phyloP scores from a whole-genome alignment of 2,329 filamentous ascomycete genomes.

The Chalara sp. region DNA sequence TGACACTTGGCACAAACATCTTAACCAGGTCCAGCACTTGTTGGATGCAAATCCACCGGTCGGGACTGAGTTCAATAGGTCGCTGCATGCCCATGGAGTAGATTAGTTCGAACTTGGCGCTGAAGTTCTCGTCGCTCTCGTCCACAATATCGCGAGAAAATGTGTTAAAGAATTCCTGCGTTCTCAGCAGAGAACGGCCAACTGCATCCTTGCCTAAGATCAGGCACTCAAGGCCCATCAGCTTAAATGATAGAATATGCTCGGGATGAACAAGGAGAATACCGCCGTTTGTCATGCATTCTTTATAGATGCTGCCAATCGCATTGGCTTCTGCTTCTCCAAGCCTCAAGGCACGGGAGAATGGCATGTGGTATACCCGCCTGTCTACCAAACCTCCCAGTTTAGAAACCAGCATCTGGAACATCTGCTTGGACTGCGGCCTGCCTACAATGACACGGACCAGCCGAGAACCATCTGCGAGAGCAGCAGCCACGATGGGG shows the following conservation, averaged over 20 bases:
- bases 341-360: too few species aligned
- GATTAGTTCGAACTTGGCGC: conserved; percentile 52
- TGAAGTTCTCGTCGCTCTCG: conserved; percentile 60
- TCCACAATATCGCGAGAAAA: conserved; percentile 51
- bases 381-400: too few species aligned
- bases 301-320: conserved; percentile 33
- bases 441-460: too few species aligned
- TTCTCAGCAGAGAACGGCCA: conserved; percentile 31
- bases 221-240: conserved; percentile 50
- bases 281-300: conserved; percentile 44
- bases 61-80: conserved; percentile 43
- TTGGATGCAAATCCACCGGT: conserved; percentile 54
- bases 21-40: conserved; percentile 40
- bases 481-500: too few species aligned
- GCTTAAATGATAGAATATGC: conserved; percentile 55
- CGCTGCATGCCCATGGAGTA: conserved; percentile 53
- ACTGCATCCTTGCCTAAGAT: conserved; percentile 25
- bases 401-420: too few species aligned
- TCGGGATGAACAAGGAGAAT: conserved; percentile 57
- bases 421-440: too few species aligned
- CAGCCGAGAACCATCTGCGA: too few species aligned
- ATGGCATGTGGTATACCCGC: too few species aligned
- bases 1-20: conserved; percentile 23
- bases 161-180: conserved; percentile 38
- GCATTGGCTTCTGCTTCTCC: too few species aligned